phyloP scores from a whole-genome alignment of 768 basidiomycete genomes.

The Chalciporus chontae region DNA sequence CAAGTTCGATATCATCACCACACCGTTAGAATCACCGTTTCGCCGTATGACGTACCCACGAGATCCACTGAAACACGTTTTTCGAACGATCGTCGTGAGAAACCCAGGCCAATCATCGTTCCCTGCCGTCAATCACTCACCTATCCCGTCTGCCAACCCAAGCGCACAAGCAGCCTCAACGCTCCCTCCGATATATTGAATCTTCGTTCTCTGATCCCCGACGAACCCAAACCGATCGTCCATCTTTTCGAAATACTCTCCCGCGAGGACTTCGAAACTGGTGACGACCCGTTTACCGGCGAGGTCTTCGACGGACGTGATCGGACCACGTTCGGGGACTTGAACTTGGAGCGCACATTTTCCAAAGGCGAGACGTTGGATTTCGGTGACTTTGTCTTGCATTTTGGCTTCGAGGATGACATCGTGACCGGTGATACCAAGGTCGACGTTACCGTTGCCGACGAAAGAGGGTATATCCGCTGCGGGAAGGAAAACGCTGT shows the following conservation, averaged over 20 bases:
- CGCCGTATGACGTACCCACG: slow-evolving; percentile 54
- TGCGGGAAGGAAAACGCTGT: slow-evolving; percentile 93
- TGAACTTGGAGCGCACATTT: slow-evolving; percentile 90
- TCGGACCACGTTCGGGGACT: slow-evolving; percentile 72
- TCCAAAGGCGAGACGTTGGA: slow-evolving; percentile 85
- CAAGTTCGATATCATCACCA: not conserved
- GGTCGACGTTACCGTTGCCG: slow-evolving; percentile 92
- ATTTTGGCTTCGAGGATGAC: slow-evolving; percentile 90
- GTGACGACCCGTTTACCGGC: slow-evolving; percentile 93
- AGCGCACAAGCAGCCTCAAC: slow-evolving; percentile 98
- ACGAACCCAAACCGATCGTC: slow-evolving; percentile 53
- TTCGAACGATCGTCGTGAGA: slow-evolving; percentile 5
- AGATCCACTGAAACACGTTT: slow-evolving; percentile 71
- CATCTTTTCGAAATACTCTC: slow-evolving; percentile 66
- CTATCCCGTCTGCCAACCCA: slow-evolving; percentile 95
- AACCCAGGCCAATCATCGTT: not conserved
- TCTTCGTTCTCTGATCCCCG: slow-evolving; percentile 63
- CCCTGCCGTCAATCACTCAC: slow-evolving; percentile 54
- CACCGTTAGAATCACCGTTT: not conserved
- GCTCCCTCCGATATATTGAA: slow-evolving; percentile 96
- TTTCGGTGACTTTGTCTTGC: slow-evolving; percentile 71
- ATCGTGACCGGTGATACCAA: slow-evolving; percentile 98
- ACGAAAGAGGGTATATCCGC: slow-evolving; percentile 98
- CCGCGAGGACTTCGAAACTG: slow-evolving; percentile 88
- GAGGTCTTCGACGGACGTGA: slow-evolving; percentile 73